These are phyloP conservation scores for Dactylellina sp. DNA, from an alignment of 2,329 filamentous ascomycete genomes.

Conservation along the genomic window DNA sequence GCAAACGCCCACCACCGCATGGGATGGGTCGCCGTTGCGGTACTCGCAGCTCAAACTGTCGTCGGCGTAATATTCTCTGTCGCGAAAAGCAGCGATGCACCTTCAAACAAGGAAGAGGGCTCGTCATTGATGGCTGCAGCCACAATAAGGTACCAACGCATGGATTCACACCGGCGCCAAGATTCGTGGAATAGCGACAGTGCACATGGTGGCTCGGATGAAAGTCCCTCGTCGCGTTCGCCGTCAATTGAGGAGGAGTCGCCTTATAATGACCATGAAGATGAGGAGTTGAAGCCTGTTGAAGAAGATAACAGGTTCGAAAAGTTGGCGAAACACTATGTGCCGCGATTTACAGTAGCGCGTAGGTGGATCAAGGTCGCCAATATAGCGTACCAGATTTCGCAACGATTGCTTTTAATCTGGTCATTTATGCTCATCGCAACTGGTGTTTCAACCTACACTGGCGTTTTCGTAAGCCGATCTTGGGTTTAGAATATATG, in stretches of 20 bases:
- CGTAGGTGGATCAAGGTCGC: constrained; percentile 62
- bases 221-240: constrained; percentile 46
- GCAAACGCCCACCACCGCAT: constrained; percentile 89
- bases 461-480: constrained; percentile 81
- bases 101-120: constrained; percentile 65
- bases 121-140: constrained; percentile 73
- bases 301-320: constrained; percentile 42
- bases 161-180: constrained; percentile 38
- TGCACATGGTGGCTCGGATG: constrained; percentile 52
- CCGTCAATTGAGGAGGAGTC: constrained; percentile 45
- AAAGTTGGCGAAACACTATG: constrained; percentile 45
- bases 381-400: constrained; percentile 72
- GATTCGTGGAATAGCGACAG: constrained; percentile 53
- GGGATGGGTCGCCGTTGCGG: constrained; percentile 83
- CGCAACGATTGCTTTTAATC: constrained; percentile 82
- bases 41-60: constrained; percentile 76
- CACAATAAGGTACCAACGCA: constrained; percentile 46
- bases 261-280: constrained; percentile 44
- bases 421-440: constrained; percentile 79
- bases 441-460: constrained; percentile 80
- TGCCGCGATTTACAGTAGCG: constrained; percentile 43
- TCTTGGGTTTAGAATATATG: neutral
- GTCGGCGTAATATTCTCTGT: constrained; percentile 72
- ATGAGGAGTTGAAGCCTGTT: constrained; percentile 31
- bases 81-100: constrained; percentile 63